Evolutionary conservation across 169 alveolate species (phyloP).

Genomic region (Babesia divergens): DNA sequence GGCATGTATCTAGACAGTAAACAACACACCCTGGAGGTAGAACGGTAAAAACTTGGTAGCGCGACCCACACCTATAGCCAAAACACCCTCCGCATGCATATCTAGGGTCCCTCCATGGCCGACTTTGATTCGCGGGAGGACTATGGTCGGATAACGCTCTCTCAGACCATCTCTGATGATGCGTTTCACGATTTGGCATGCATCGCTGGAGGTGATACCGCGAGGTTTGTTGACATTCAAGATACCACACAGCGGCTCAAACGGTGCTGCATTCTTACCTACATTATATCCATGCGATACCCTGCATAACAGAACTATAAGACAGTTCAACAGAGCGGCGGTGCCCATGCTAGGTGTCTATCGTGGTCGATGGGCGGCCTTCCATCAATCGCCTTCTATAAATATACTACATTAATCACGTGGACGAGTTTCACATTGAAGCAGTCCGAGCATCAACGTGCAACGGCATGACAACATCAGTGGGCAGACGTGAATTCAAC

Average conservation of each 20-base stretch:
- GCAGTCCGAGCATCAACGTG: too few relatives aligned
- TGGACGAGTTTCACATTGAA: too few relatives aligned
- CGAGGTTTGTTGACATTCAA: conserved; percentile 61
- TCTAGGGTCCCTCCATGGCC: conserved; percentile 82
- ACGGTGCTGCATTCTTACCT: not conserved
- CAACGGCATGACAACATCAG: too few relatives aligned
- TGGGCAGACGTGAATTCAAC: too few relatives aligned
- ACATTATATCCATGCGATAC: not conserved
- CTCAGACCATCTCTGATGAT: conserved; percentile 11
- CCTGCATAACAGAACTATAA: not conserved
- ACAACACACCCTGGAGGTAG: conserved; percentile 57
- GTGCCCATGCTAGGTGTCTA: not conserved
- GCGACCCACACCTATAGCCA: conserved; percentile 70
- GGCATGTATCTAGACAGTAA: not conserved
- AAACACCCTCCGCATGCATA: conserved; percentile 70
- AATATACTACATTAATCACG: too few relatives aligned
- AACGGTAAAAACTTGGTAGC: conserved; percentile 63
- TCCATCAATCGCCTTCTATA: too few relatives aligned
- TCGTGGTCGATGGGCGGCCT: too few relatives aligned
- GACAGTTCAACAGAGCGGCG: not conserved
- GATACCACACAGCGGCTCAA: conserved; percentile 33
- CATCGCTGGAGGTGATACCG: conserved; percentile 48
- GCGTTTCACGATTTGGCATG: conserved; percentile 31
- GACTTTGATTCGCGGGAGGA: conserved; percentile 51
- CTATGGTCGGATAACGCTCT: not conserved